These are phyloP conservation scores for Gossypium bickii DNA, from an alignment of 345 rosid genomes.

Conservation along the genomic window DNA sequence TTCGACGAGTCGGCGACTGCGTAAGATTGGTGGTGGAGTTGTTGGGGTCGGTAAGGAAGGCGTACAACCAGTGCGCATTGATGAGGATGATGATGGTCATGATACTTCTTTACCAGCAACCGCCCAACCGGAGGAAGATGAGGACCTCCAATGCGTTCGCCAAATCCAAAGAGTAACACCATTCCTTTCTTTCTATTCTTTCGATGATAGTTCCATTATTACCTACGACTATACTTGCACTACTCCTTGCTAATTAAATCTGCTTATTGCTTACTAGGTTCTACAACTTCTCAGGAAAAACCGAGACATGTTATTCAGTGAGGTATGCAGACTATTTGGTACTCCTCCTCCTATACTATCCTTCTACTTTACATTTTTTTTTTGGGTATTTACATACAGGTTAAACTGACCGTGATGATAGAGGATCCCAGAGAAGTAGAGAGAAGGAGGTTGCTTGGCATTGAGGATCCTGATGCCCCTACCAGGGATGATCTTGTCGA, in stretches of 20 bases:
- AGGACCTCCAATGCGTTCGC: slow-evolving; percentile 30
- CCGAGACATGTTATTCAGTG: slow-evolving; percentile 84
- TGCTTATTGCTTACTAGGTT: slow-evolving; percentile 35
- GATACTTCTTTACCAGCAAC: not conserved
- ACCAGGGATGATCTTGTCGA: slow-evolving; percentile 83
- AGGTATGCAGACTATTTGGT: slow-evolving; percentile 33
- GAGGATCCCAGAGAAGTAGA: slow-evolving; percentile 94
- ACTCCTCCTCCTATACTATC: not conserved
- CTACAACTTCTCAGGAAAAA: slow-evolving; percentile 81
- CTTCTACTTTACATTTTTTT: not conserved
- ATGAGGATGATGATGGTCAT: not conserved
- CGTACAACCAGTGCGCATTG: not conserved
- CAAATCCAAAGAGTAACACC: slow-evolving; percentile 34
- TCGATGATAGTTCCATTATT: not conserved
- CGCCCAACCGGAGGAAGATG: slow-evolving; percentile 20
- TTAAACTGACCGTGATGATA: slow-evolving; percentile 72
- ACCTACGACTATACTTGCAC: not conserved
- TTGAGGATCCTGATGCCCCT: slow-evolving; percentile 69
- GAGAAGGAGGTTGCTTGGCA: slow-evolving; percentile 78
- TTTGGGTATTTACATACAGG: slow-evolving; percentile 32
- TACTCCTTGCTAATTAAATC: not conserved
- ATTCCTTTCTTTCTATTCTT: not conserved
- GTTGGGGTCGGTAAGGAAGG: not conserved
- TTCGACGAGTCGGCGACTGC: not conserved
- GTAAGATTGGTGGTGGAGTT: not conserved